Evolutionary conservation across 176 grass and related monocot species (phyloP), one percentile per base, ranked within the genome.

Genomic region (Elymus sibiricus): DNA sequence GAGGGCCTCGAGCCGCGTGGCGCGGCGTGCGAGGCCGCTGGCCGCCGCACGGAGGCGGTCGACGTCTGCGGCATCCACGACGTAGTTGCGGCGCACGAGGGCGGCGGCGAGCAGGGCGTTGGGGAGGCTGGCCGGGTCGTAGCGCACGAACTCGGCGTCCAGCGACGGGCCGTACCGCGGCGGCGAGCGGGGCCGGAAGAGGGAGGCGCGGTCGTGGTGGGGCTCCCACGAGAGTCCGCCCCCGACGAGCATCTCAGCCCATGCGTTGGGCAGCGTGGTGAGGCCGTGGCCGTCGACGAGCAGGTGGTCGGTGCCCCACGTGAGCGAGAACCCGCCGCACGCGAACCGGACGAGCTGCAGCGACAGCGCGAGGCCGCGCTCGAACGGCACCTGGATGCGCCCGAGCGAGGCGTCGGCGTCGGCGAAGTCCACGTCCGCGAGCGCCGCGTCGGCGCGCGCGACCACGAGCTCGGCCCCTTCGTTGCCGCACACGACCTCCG

Each of bases 381-480:
- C 22, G 63, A 90, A 97, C 42, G 91, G 92, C 37, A 97, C 7
- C 66, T 78, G 74, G 37, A 94, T 53, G 64, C 9, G 25, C 5
- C 82, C 42, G 1, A 92, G 22, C 16, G 94, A 97, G 7, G 55
- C 32, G 29, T 88, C 79, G n/a, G 70, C 70, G 67, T 97, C 85
- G 7, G 80, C 64, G 83, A 97, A 97, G 64, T 97, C 70, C 21
- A 90, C 80, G 64, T 62, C 84, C 5, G 71, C 69, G 6, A 97
- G 85, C 39, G 44, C 2, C 17, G 60, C 55, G 14, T 24, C 55
- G 24, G 87, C 61, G 40, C 73, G 31, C 16, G 90, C 90, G n/a
- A 97, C 65, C 12, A 97, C 83, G 34, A 94, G 84, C 86, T 97
- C 94, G 15, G 90, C 94, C 28, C 94, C 94, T 0, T 56, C 84